Conservation (phyloP, 163 green algal genomes). For the Trebouxiophyceae sp. region DNA sequence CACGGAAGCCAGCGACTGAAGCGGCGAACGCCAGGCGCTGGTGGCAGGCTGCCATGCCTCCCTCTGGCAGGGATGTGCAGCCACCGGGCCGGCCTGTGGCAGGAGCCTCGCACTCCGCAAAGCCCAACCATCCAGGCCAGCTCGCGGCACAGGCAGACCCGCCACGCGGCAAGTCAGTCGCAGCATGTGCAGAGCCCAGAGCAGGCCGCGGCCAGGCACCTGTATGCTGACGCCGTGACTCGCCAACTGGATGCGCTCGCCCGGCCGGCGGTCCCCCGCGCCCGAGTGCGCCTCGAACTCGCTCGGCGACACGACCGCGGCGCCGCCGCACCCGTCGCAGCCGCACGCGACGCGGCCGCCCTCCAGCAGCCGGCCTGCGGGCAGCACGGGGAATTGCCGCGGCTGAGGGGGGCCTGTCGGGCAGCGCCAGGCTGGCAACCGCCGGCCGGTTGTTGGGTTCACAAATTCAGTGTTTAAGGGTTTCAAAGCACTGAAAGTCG, state of each 20-base stretch:
- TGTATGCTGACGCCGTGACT: not conserved
- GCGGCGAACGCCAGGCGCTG: too few relatives aligned
- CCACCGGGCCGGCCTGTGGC: too few relatives aligned
- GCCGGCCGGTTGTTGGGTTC: not conserved
- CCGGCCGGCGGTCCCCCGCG: constrained; percentile 41
- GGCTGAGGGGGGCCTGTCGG: not conserved
- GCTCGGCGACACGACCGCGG: constrained; percentile 14
- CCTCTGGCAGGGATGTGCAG: too few relatives aligned
- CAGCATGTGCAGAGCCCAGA: not conserved
- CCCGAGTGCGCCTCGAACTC: constrained; percentile 62
- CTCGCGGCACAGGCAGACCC: too few relatives aligned
- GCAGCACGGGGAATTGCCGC: too few relatives aligned
- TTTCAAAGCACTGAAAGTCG: too few relatives aligned
- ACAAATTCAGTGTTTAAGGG: not conserved
- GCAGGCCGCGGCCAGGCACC: not conserved
- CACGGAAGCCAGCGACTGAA: too few relatives aligned
- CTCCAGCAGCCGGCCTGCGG: not conserved
- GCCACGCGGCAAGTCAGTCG: too few relatives aligned
- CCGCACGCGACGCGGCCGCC: constrained; percentile 5
- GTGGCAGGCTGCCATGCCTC: too few relatives aligned
- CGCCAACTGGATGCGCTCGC: constrained; percentile 43
- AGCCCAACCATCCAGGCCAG: too few relatives aligned
- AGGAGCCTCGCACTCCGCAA: too few relatives aligned
- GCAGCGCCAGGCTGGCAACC: not conserved
- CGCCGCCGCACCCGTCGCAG: constrained; percentile 3